A percentile compares a stretch with the other conserved stretches of the same genome.
Evolutionary conservation across 169 alveolate genomes (phyloP).

Genomic region (Besnoitia besnoiti): DNA sequence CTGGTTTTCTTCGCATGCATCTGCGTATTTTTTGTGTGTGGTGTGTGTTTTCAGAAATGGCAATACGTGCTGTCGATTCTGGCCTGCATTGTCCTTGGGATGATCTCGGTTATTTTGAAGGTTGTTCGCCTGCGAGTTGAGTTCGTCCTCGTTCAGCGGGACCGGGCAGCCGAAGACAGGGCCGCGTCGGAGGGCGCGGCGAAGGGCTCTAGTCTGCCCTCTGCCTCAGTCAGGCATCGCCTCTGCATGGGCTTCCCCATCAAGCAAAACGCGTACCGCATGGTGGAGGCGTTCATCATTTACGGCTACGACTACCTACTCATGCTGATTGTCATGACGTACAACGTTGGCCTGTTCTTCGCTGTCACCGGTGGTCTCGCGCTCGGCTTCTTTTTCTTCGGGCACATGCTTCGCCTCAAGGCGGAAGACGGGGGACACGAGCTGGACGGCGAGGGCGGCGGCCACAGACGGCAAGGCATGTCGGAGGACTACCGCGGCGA

Average conservation of each 20-base stretch:
- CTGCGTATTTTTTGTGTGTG: too few species aligned
- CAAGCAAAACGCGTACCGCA: slow-evolving; percentile 55
- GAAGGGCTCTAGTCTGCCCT: background rate
- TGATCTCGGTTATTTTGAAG: slow-evolving; percentile 25
- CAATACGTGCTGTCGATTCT: slow-evolving; percentile 27
- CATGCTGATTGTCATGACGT: slow-evolving; percentile 64
- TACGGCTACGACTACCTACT: slow-evolving; percentile 51
- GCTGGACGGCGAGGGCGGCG: background rate
- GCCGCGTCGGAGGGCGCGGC: background rate
- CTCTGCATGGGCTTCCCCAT: slow-evolving; percentile 43
- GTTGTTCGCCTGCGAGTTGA: slow-evolving; percentile 27
- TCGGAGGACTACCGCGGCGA: background rate
- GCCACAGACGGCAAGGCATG: background rate
- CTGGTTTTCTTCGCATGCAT: too few species aligned
- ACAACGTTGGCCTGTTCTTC: slow-evolving; percentile 51
- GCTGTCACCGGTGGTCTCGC: slow-evolving; percentile 50
- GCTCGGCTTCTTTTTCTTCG: slow-evolving; percentile 50
- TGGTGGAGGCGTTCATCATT: slow-evolving; percentile 47
- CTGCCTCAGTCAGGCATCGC: background rate
- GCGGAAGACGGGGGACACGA: background rate
- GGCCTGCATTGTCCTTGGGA: slow-evolving; percentile 19
- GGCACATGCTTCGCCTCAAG: background rate
- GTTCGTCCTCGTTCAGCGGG: background rate
- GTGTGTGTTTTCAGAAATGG: background rate
- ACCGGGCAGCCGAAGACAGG: background rate